Evolutionary conservation across 495 filamentous ascomycete genomes (phyloP).

Genomic region (Trichoderma virens): DNA sequence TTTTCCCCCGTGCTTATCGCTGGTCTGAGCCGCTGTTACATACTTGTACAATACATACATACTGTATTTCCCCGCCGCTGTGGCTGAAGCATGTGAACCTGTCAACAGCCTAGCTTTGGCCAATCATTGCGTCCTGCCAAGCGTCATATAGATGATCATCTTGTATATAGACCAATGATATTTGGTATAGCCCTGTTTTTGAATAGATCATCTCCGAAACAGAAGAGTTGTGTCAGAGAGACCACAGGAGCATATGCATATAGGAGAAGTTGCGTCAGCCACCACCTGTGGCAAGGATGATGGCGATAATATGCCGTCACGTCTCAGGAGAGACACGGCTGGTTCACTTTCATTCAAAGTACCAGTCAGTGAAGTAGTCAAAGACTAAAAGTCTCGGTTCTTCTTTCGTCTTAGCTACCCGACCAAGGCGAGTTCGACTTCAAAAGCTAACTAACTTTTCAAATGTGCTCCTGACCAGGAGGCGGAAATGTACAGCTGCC

Average conservation of each 20-base stretch:
- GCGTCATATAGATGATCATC: neutral
- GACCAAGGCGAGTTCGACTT: too few relatives aligned
- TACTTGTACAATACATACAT: too few relatives aligned
- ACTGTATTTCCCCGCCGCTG: neutral
- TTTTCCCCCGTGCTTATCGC: too few relatives aligned
- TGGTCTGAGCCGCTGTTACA: too few relatives aligned
- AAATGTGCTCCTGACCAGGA: too few relatives aligned
- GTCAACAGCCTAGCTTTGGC: neutral
- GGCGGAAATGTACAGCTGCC: neutral
- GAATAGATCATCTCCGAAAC: neutral
- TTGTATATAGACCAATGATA: neutral
- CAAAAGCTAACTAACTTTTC: too few relatives aligned
- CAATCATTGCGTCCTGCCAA: neutral
- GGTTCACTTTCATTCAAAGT: too few relatives aligned
- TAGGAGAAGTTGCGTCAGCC: neutral
- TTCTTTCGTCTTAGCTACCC: too few relatives aligned
- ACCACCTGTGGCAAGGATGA: neutral
- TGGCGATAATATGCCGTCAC: neutral
- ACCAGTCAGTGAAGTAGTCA: too few relatives aligned
- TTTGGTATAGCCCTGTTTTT: neutral
- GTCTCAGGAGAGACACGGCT: too few relatives aligned
- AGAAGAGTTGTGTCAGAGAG: neutral
- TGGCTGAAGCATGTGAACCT: neutral
- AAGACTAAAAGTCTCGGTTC: too few relatives aligned
- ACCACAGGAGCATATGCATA: neutral